Base-by-base conservation (phyloP, 106 monocot genomes). In the Allium cepa region DNA sequence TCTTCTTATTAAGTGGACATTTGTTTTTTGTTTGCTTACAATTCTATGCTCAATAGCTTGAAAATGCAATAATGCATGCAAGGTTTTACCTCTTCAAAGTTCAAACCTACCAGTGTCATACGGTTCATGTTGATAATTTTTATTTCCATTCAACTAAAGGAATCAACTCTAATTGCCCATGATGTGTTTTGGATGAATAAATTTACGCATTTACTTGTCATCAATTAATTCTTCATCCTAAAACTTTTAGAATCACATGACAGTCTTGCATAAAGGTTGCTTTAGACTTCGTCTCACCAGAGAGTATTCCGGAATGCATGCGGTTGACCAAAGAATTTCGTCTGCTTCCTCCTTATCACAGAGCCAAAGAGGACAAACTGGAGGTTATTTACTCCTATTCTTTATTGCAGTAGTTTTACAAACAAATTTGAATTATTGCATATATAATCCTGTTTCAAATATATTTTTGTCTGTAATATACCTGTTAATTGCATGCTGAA, bases 211-310 rank as follows among this genome's bases (percentile, higher is more conserved):
- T 60, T 7, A 60, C 3, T 9, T 61, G 11, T 61, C 17, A 61
- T 8, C 14, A 22, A 47, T 16, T 26, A 17, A 48, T 7, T 49
- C 47, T 16, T 17, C 0, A 64, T 17, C 15, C 53, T 49, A 16
- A 63, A 11, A 15, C 22, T 63, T 71, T 16, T 11, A n/a, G 52
- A 36, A 46, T 26, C 52, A 10, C 26, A 45, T 8, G 49, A 56
- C 81, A 95, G 95, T 95, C 95, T 2, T 95, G 95, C 72, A 88
- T 86, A 27, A 91, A 95, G 73, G 95, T 95, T 59, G 95, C 91
- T 11, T 17, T 91, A 1, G 95, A 91, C 73, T 95, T 95, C 49
- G 94, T 95, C 17, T 90, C 94, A 7, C 94, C 94, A 17, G 94
- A 95, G 68, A 95, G 88, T 73, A 64, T 95, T 36, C 17, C 45